phyloP scores from a whole-genome alignment of 2,329 filamentous ascomycete genomes.

The Arachnopeziza araneosa region DNA sequence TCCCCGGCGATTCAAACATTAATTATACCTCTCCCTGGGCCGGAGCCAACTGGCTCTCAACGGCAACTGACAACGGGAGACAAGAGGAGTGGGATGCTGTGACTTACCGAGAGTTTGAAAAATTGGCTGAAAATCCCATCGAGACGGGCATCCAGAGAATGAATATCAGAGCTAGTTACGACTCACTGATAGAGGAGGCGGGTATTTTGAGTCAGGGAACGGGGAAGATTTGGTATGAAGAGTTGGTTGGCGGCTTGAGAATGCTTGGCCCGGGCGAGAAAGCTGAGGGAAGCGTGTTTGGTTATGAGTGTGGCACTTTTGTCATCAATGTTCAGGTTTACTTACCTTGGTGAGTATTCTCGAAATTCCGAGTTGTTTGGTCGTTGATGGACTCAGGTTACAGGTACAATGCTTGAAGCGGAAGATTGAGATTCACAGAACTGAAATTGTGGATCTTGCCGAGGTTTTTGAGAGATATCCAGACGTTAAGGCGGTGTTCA shows the following conservation, averaged over 20 bases:
- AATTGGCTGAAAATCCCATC: conserved; percentile 18
- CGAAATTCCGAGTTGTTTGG: neutral
- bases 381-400: conserved; percentile 60
- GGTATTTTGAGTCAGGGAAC: conserved; percentile 15
- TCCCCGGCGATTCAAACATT: conserved; percentile 86
- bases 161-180: conserved; percentile 8
- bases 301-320: conserved; percentile 58
- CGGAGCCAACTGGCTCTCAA: conserved; percentile 66
- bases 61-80: conserved; percentile 54
- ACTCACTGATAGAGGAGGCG: conserved; percentile 10
- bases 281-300: conserved; percentile 51
- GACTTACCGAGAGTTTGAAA: conserved; percentile 67
- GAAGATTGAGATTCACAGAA: conserved; percentile 15
- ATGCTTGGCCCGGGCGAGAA: conserved; percentile 30
- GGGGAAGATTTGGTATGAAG: conserved; percentile 30
- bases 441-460: conserved; percentile 10
- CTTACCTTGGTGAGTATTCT: conserved; percentile 30
- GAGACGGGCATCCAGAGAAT: conserved; percentile 16
- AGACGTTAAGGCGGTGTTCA: conserved; percentile 15
- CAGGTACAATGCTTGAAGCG: conserved; percentile 20
- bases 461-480: conserved; percentile 13
- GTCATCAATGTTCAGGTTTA: conserved; percentile 19
- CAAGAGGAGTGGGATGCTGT: conserved; percentile 42
- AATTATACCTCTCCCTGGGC: conserved; percentile 89
- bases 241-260: conserved; percentile 49